A percentile compares a stretch with the other conserved stretches of the same genome.
These are phyloP conservation scores for Sedum album DNA, from an alignment of 164 flowering plant genomes.

Conservation along the genomic window DNA sequence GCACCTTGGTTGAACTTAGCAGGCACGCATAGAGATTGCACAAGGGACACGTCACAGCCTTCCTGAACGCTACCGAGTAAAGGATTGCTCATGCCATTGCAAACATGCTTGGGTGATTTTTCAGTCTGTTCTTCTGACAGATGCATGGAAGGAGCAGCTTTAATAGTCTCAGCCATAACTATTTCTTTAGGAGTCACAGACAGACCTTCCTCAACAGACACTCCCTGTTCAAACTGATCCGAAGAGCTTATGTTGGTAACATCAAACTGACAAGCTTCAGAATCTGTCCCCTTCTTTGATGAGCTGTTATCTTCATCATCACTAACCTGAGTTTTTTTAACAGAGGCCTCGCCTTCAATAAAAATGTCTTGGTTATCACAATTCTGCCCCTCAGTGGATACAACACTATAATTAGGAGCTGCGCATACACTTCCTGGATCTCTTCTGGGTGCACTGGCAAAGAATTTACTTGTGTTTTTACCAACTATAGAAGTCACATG, in stretches of 20 bases:
- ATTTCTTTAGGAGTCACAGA: background rate
- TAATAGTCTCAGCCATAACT: background rate
- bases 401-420: background rate
- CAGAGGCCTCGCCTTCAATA: background rate
- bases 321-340: background rate
- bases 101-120: background rate
- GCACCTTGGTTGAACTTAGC: background rate
- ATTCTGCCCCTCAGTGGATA: background rate
- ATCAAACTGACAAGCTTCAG: background rate
- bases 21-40: background rate
- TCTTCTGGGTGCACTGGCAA: background rate
- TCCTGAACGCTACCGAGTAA: background rate
- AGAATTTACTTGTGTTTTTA: background rate
- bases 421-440: background rate
- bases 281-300: background rate
- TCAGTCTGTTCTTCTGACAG: background rate
- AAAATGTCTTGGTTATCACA: background rate
- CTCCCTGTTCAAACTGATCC: background rate
- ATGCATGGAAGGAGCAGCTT: background rate
- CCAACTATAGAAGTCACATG: background rate
- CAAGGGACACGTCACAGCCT: background rate
- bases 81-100: background rate
- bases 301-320: background rate
- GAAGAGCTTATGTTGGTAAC: background rate
- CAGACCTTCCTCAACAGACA: background rate